Evolutionary conservation across 2,329 filamentous ascomycete genomes (phyloP).

Genomic region (Hymenoscyphus infarciens): DNA sequence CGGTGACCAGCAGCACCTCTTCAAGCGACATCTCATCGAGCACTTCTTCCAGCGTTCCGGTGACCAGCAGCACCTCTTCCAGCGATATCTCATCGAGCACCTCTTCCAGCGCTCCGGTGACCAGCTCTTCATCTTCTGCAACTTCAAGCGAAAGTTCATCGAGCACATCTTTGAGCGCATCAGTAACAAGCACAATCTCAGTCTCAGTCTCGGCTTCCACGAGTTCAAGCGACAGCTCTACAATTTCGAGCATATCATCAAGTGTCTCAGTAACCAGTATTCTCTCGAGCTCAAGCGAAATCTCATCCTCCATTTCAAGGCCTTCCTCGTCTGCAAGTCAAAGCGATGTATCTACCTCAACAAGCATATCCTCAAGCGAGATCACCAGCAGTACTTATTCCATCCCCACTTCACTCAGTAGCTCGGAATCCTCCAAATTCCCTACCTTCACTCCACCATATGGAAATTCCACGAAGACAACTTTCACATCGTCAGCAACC

Average conservation of each 20-base stretch:
- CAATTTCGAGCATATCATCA: neutral
- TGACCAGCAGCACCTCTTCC: neutral
- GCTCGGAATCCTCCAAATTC: conserved; percentile 1
- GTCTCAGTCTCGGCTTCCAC: neutral
- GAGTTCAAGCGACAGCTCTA: neutral
- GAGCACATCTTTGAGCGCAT: neutral
- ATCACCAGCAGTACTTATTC: neutral
- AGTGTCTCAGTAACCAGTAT: neutral
- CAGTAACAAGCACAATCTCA: neutral
- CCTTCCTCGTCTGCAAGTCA: neutral
- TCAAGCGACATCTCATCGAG: neutral
- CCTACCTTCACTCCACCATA: conserved; percentile 9
- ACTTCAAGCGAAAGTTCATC: neutral
- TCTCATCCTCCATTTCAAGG: neutral
- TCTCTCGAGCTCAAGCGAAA: neutral
- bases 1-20: neutral
- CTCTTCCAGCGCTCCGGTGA: neutral
- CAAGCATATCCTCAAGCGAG: neutral
- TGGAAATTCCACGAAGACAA: neutral
- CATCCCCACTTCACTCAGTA: neutral
- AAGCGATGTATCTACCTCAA: neutral
- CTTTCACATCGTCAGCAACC: neutral
- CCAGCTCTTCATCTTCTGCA: neutral
- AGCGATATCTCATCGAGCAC: neutral
- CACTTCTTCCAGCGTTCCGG: neutral